These are phyloP conservation scores for Lipomyces kockii DNA, from an alignment of 805 yeast genomes.

Conservation along the genomic window DNA sequence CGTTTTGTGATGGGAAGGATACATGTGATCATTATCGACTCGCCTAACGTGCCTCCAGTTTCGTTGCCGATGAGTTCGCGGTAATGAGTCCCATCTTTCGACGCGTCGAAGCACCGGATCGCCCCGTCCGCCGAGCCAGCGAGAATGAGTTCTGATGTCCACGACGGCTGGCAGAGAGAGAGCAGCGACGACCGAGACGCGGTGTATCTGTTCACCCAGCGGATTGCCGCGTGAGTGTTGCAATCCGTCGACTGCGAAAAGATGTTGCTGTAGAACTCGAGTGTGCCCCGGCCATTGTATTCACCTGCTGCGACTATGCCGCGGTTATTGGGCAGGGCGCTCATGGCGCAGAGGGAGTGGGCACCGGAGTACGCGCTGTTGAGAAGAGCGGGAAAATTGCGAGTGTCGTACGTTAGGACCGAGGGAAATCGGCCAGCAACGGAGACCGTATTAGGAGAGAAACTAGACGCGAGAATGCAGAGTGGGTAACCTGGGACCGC, in stretches of 20 bases:
- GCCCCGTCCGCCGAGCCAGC: constrained; percentile 38
- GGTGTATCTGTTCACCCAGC: constrained; percentile 35
- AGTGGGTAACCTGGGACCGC: constrained; percentile 32
- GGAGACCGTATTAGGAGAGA: constrained; percentile 21
- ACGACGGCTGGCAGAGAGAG: constrained; percentile 26
- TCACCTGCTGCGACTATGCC: constrained; percentile 35
- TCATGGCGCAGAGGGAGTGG: constrained; percentile 28
- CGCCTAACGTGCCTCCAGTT: neutral
- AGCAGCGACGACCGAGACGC: constrained; percentile 33
- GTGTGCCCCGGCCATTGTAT: constrained; percentile 38
- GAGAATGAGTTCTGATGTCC: constrained; percentile 28
- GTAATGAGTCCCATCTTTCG: constrained; percentile 21
- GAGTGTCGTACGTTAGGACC: constrained; percentile 25
- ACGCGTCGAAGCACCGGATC: constrained; percentile 30
- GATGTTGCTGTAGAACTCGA: constrained; percentile 20
- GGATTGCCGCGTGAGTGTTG: neutral
- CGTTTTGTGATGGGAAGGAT: constrained; percentile 15
- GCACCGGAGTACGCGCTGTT: constrained; percentile 34
- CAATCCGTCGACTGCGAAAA: neutral
- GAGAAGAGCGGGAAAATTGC: constrained; percentile 14
- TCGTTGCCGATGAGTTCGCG: constrained; percentile 27
- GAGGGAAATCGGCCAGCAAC: constrained; percentile 34
- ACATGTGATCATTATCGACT: constrained; percentile 22
- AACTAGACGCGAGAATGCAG: constrained; percentile 14
- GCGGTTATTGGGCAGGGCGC: constrained; percentile 9